A percentile compares a stretch with the other conserved stretches of the same genome.
These are phyloP conservation scores for Omphalotus olearius DNA, from an alignment of 1,284 basidiomycete genomes.

Conservation along the genomic window DNA sequence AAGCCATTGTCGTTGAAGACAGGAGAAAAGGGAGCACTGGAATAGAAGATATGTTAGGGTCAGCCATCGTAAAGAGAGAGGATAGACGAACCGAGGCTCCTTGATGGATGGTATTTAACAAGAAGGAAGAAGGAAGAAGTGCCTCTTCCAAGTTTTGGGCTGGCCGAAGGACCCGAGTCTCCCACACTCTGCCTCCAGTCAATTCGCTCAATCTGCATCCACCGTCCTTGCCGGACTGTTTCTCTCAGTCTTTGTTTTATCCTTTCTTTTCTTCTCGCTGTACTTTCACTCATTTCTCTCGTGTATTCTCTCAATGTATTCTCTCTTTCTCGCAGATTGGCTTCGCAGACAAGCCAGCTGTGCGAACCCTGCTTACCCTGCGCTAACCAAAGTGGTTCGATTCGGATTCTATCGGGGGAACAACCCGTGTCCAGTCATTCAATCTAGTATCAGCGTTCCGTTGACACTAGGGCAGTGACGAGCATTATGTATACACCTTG, in stretches of 20 bases:
- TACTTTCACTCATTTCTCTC: background rate
- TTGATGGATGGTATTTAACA: constrained; percentile 12
- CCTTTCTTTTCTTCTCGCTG: background rate
- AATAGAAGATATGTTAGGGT: constrained; percentile 30
- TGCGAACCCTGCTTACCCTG: no score
- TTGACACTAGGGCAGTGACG: no score
- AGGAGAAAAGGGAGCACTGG: constrained; percentile 30
- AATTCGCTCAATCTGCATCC: background rate
- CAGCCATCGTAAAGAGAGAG: constrained; percentile 21
- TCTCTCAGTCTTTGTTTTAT: background rate
- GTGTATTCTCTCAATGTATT: no score
- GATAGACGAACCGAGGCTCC: constrained; percentile 8
- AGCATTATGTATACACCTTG: no score
- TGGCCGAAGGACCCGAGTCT: constrained; percentile 3
- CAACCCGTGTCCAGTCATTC: no score
- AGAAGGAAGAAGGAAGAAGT: background rate
- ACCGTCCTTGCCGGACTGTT: constrained; percentile 4
- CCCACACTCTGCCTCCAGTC: background rate
- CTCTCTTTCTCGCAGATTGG: no score
- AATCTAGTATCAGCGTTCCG: no score
- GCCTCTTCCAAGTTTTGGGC: background rate
- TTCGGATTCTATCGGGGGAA: no score
- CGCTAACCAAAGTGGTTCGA: no score
- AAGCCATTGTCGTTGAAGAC: constrained; percentile 41
- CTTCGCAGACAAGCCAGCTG: no score